Percentiles rank a stretch among this genome's conserved stretches.
phyloP scores from a whole-genome alignment of 495 filamentous ascomycete genomes.

The Lophiotrema nucula region DNA sequence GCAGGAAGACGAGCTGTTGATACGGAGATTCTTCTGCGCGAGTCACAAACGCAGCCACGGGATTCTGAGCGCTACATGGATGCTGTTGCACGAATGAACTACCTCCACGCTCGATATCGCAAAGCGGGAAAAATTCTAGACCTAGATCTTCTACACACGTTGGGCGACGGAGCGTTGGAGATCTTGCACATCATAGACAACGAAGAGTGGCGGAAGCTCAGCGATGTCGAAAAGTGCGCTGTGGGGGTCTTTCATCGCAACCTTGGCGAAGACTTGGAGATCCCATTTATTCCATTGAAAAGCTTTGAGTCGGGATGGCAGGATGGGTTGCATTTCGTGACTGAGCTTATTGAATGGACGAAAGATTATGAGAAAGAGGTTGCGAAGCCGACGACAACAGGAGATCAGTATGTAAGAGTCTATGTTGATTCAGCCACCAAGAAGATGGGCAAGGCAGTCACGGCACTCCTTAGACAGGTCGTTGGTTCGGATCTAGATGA shows the following conservation, averaged over 20 bases:
- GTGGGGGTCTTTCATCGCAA: not conserved
- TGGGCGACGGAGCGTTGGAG: not conserved
- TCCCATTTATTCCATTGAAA: slow-evolving; percentile 4
- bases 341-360: slow-evolving; percentile 4
- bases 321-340: slow-evolving; percentile 6
- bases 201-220: not conserved
- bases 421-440: slow-evolving; percentile 9
- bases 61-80: not conserved
- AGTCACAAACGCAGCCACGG: not conserved
- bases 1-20: not conserved
- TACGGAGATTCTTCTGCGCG: slow-evolving; percentile 1
- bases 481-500: slow-evolving; percentile 3
- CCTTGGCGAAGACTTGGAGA: slow-evolving; percentile 10
- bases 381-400: slow-evolving; percentile 3
- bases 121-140: not conserved
- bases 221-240: slow-evolving; percentile 1
- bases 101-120: not conserved
- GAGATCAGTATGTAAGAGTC: slow-evolving; percentile 4
- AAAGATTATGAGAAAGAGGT: slow-evolving; percentile 8
- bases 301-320: slow-evolving; percentile 1
- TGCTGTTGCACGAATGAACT: not conserved
- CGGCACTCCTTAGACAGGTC: slow-evolving; percentile 3
- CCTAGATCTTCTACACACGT: not conserved
- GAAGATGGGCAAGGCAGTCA: not conserved
- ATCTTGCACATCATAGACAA: not conserved